These are phyloP conservation scores for Chytriomyces confervae DNA, from an alignment of 192 early-diverging fungal genomes.

Conservation along the genomic window DNA sequence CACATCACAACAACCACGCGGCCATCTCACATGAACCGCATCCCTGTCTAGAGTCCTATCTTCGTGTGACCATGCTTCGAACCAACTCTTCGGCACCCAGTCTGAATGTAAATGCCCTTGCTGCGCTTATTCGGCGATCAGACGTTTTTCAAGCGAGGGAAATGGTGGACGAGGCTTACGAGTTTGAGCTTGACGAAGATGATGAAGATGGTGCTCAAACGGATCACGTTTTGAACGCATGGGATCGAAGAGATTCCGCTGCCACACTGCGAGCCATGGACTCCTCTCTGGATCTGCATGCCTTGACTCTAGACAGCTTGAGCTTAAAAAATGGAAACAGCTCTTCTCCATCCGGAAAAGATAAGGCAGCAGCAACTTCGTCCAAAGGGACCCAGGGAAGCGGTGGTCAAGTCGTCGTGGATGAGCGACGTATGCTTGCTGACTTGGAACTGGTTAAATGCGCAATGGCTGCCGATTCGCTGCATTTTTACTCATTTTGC, in stretches of 20 bases:
- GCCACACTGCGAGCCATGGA: no score
- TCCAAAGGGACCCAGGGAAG: neutral
- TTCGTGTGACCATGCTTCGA: neutral
- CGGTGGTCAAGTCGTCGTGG: neutral
- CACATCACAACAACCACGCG: neutral
- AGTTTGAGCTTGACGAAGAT: neutral
- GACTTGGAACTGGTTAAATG: constrained; percentile 1
- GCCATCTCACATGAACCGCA: neutral
- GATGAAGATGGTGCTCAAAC: neutral
- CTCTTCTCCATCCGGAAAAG: neutral
- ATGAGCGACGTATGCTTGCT: neutral
- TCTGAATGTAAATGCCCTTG: neutral
- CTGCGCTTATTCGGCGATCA: neutral
- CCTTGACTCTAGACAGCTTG: no score
- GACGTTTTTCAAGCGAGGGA: neutral
- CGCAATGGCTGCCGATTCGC: neutral
- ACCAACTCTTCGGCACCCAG: neutral
- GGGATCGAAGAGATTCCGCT: no score
- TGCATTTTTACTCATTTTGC: constrained; percentile 5
- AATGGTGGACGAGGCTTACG: constrained; percentile 1
- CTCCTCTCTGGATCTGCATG: neutral
- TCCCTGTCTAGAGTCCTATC: neutral
- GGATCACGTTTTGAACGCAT: neutral
- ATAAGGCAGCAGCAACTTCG: neutral
- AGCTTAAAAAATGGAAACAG: no score